Conservation (phyloP, 192 early-diverging fungal genomes). For the Coemansia sp. region DNA sequence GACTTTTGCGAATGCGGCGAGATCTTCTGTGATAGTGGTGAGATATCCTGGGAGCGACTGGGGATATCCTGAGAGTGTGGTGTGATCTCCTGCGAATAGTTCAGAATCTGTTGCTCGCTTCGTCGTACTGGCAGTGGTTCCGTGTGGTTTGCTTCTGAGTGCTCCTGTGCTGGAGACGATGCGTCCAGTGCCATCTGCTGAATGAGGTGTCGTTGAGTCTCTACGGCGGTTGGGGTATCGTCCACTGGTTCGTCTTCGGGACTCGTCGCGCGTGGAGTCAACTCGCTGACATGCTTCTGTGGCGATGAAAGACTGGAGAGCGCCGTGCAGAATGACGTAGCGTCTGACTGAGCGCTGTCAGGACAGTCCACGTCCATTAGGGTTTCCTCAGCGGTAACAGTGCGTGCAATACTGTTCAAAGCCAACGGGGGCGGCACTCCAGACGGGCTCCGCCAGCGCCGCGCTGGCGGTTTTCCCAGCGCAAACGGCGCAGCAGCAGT, state of each 20-base stretch:
- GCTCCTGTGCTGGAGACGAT: neutral
- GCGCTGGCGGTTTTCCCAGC: neutral
- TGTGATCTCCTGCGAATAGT: neutral
- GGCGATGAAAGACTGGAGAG: conserved; percentile 18
- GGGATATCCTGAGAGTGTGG: conserved; percentile 15
- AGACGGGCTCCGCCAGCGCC: conserved; percentile 9
- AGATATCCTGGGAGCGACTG: conserved; percentile 18
- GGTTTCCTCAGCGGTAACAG: neutral
- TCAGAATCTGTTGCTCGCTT: no score
- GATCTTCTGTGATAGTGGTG: conserved; percentile 32
- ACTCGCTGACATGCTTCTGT: neutral
- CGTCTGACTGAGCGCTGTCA: conserved; percentile 21
- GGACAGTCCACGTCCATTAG: neutral
- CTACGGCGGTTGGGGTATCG: neutral
- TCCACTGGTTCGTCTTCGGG: neutral
- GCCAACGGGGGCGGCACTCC: conserved; percentile 16
- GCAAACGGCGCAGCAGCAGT: neutral
- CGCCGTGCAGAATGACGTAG: conserved; percentile 50
- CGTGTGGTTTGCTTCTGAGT: neutral
- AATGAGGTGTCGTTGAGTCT: neutral
- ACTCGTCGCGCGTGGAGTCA: neutral
- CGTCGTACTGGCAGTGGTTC: neutral
- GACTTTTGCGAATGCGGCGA: conserved; percentile 39
- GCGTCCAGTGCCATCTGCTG: neutral
- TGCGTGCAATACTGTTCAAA: conserved; percentile 7